Conservation (phyloP, 495 filamentous ascomycete species). For the Annulohypoxylon moriforme region DNA sequence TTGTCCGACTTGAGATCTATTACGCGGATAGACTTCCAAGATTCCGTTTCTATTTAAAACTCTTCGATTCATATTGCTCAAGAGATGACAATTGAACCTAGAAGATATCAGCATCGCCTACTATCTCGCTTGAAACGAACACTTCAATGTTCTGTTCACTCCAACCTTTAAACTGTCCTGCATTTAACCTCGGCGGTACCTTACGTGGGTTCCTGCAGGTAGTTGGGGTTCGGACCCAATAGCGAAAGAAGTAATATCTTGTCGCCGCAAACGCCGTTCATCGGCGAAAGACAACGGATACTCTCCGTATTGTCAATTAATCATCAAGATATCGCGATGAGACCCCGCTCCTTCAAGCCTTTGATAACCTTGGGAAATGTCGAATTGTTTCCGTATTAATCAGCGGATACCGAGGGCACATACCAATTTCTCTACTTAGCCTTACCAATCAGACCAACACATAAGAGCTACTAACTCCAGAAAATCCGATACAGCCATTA, state of each 20-base stretch:
- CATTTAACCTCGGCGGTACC: slow-evolving; percentile 15
- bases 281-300: slow-evolving; percentile 6
- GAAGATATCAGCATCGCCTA: not conserved
- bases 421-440: not conserved
- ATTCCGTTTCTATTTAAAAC: not conserved
- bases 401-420: slow-evolving; percentile 8
- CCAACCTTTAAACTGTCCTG: not conserved
- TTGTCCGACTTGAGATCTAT: not conserved
- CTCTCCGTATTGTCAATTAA: slow-evolving; percentile 11
- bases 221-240: slow-evolving; percentile 3
- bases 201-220: slow-evolving; percentile 32
- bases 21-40: no score
- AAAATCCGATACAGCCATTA: slow-evolving; percentile 10
- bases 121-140: not conserved
- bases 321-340: slow-evolving; percentile 13
- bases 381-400: slow-evolving; percentile 15
- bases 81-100: not conserved
- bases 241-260: slow-evolving; percentile 28
- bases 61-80: not conserved
- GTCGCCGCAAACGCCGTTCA: slow-evolving; percentile 31
- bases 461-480: slow-evolving; percentile 4
- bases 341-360: slow-evolving; percentile 5
- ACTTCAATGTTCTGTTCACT: not conserved
- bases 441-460: slow-evolving; percentile 5
- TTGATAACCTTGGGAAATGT: slow-evolving; percentile 3